Base-by-base conservation (phyloP, 805 yeast genomes). In the Torulaspora quercuum region DNA sequence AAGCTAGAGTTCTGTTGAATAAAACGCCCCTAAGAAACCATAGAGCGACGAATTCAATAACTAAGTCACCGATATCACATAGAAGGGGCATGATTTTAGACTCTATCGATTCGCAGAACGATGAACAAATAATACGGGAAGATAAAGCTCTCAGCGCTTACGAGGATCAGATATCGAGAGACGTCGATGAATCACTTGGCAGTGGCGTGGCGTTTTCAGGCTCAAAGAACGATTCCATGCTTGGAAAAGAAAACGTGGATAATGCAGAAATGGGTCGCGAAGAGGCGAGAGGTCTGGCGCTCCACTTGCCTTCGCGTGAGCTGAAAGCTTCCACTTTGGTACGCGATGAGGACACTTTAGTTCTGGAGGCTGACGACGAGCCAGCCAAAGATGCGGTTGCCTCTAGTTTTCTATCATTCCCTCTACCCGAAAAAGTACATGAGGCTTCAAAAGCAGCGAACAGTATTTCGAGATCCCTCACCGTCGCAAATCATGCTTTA, bases 11-110 rank as follows among this genome's bases (percentile, higher is more conserved):
- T 9, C 29, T 45, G n/a, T 28, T 53, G 25, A 48, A 49, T 15
- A 52, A 42, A 37, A 47, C 59, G 7, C 61, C 61, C 2, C 33
- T 54, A 20, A 37, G 50, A 18, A 55, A 55, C 27, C 37, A 37
- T 10, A 29, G 22, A 12, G 17, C 35, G 4, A 35, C 44, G 8
- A 46, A 46, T n/a, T 25, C 41, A 7, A 25, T 35, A 8, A 39
- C 37, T 12, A 50, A 40, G 35, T 51, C 57, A n/a, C 51, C 51
- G 6, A 31, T 40, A 6, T 35, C 41, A 6, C 34, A 46, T 29
- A 39, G 49, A 18, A 45, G 33, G n/a, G 52, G 50, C 9, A 39
- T 46, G 35, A 36, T 45, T 12, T 21, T 46, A 19, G 42, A 44
- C 10, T 36, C 40, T 24, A 32, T 31, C 15, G 40, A 40, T 10